Evolutionary conservation across 176 grass and related monocot genomes (phyloP).

Genomic region (Tillandsia fasciculata): DNA sequence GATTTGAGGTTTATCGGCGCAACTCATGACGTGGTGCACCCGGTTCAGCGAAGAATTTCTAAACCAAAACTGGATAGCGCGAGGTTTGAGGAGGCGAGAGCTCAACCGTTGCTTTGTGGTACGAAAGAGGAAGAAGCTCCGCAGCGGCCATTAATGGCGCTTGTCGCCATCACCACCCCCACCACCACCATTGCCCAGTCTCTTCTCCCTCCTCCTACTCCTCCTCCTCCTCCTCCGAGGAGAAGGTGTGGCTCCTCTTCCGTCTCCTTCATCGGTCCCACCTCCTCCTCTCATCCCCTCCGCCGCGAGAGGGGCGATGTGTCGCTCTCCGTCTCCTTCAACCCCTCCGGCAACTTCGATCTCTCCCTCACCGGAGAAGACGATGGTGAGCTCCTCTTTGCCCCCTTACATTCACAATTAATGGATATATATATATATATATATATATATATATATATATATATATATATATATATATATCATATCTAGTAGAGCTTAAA

Average conservation of each 20-base stretch:
- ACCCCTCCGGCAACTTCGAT: conserved; percentile 77
- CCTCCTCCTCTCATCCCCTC: not conserved
- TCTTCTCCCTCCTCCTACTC: not conserved
- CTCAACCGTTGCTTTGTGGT: not conserved
- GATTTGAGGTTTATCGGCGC: too few species aligned
- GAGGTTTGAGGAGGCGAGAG: not conserved
- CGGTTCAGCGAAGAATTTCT: too few species aligned
- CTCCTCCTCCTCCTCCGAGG: not conserved
- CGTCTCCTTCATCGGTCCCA: not conserved
- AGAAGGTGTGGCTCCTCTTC: not conserved
- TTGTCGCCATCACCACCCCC: not conserved
- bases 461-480: too few species aligned
- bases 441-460: too few species aligned
- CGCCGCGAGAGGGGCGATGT: conserved; percentile 14
- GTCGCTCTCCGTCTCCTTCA: conserved; percentile 50
- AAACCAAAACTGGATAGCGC: too few species aligned
- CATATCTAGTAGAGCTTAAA: not conserved
- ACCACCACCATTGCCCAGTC: not conserved
- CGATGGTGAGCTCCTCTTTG: conserved; percentile 8
- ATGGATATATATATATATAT: not conserved
- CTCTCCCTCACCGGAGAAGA: conserved; percentile 52
- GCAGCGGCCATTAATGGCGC: not conserved
- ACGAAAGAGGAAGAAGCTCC: not conserved
- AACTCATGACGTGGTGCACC: too few species aligned
- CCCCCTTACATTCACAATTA: not conserved